phyloP scores from a whole-genome alignment of 371 early-diverging fungal species.

The Mortierella sp. region DNA sequence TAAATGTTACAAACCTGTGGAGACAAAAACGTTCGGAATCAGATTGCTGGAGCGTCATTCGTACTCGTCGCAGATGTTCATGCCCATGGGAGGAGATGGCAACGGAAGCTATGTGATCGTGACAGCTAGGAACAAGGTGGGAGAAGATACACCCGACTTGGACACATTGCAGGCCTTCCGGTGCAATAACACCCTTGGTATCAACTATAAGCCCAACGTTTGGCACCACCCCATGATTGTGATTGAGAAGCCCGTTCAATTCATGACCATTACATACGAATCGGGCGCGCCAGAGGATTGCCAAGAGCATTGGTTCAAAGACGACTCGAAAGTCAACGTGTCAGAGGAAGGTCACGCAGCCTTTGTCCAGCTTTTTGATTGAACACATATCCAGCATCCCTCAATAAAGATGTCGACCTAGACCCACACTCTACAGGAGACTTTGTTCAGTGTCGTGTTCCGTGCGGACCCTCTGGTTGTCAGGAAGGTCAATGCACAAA shows the following conservation, averaged over 20 bases:
- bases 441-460: no score
- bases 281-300: slow-evolving; percentile 77
- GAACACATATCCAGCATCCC: no score
- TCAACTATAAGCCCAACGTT: slow-evolving; percentile 82
- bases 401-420: no score
- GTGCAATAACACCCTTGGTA: slow-evolving; percentile 77
- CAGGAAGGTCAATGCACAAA: no score
- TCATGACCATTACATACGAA: slow-evolving; percentile 79
- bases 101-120: slow-evolving; percentile 79
- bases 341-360: slow-evolving; percentile 44
- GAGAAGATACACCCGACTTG: slow-evolving; percentile 78
- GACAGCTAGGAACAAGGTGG: slow-evolving; percentile 82
- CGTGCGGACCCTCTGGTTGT: no score
- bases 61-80: slow-evolving; percentile 87
- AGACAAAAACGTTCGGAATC: slow-evolving; percentile 61
- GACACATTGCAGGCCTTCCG: slow-evolving; percentile 79
- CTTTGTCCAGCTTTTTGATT: slow-evolving; percentile 34
- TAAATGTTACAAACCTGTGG: slow-evolving; percentile 69
- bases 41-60: slow-evolving; percentile 87
- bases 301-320: slow-evolving; percentile 62
- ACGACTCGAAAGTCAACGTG: slow-evolving; percentile 41
- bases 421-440: no score
- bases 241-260: slow-evolving; percentile 65
- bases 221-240: slow-evolving; percentile 95
- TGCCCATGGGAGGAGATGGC: slow-evolving; percentile 77